Evolutionary conservation across 1,139 yeast species (phyloP).

Genomic region (Keqinozyma sinolaborantium): DNA sequence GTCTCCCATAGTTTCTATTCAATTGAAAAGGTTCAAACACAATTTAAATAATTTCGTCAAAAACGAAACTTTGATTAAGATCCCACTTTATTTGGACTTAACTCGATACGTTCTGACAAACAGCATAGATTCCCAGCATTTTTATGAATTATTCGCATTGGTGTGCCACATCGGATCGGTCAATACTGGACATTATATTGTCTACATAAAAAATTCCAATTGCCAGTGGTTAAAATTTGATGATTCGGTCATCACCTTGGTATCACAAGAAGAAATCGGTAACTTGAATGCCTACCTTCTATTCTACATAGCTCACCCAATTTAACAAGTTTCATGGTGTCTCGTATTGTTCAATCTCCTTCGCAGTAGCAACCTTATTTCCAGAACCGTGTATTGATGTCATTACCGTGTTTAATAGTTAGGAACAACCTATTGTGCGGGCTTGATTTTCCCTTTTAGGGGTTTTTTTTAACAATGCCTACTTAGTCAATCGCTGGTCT

Average conservation of each 20-base stretch:
- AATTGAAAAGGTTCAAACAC: slow-evolving; percentile 86
- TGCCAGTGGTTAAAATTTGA: slow-evolving; percentile 90
- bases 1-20: slow-evolving; percentile 80
- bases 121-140: slow-evolving; percentile 3
- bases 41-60: slow-evolving; percentile 59
- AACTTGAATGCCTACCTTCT: slow-evolving; percentile 73
- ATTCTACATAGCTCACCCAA: slow-evolving; percentile 61
- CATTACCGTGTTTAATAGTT: too few relatives aligned
- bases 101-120: slow-evolving; percentile 50
- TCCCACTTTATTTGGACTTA: slow-evolving; percentile 72
- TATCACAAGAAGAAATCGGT: slow-evolving; percentile 62
- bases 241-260: slow-evolving; percentile 77
- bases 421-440: too few relatives aligned
- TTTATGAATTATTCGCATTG: slow-evolving; percentile 79
- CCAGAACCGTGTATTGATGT: too few relatives aligned
- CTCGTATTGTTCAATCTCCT: too few relatives aligned
- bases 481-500: too few relatives aligned
- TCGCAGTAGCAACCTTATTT: too few relatives aligned
- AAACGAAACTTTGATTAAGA: slow-evolving; percentile 68
- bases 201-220: slow-evolving; percentile 65
- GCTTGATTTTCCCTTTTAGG: too few relatives aligned
- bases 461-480: too few relatives aligned
- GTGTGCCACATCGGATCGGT: slow-evolving; percentile 90
- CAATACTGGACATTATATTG: slow-evolving; percentile 91
- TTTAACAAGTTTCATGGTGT: too few relatives aligned